A percentile compares a stretch with the other conserved stretches of the same genome.
Evolutionary conservation across 257 asterid species (phyloP).

Genomic region (Voacanga thouarsii): DNA sequence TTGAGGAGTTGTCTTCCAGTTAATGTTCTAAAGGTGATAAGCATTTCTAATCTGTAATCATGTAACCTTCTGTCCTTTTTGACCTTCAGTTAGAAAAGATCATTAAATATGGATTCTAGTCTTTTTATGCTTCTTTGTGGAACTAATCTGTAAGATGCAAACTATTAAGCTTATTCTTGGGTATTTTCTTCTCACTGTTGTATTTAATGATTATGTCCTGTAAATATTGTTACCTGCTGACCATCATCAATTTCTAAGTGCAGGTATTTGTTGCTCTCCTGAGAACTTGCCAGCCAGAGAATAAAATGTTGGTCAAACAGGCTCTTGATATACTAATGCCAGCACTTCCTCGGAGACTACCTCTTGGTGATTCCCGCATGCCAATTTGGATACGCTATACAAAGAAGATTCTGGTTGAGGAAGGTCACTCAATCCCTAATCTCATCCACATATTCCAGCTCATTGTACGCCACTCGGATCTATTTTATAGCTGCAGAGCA

Average conservation of each 20-base stretch:
- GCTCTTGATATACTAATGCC: conserved; percentile 99
- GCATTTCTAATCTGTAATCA: background rate
- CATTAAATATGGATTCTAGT: background rate
- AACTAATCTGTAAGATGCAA: background rate
- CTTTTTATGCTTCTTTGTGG: background rate
- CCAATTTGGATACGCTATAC: conserved; percentile 99
- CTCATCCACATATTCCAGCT: conserved; percentile 99
- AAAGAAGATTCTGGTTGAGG: conserved; percentile 95
- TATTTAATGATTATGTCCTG: background rate
- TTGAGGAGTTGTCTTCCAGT: background rate
- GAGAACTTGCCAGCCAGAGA: conserved; percentile 98
- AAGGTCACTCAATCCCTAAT: conserved; percentile 97
- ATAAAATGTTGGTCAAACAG: conserved; percentile 92
- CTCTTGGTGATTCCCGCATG: conserved; percentile 98
- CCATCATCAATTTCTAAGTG: conserved; percentile 24
- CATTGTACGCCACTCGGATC: conserved; percentile 97
- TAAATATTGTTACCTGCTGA: conserved; percentile 6
- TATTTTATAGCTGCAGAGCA: conserved; percentile 98
- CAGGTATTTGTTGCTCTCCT: conserved; percentile 99
- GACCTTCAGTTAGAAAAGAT: background rate
- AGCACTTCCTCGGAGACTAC: conserved; percentile 97
- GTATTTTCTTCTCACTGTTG: background rate
- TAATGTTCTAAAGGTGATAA: background rate
- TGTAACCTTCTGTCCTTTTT: background rate
- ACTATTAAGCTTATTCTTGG: background rate